Evolutionary conservation across 768 basidiomycete species (phyloP).

Genomic region (Terana coerulea): DNA sequence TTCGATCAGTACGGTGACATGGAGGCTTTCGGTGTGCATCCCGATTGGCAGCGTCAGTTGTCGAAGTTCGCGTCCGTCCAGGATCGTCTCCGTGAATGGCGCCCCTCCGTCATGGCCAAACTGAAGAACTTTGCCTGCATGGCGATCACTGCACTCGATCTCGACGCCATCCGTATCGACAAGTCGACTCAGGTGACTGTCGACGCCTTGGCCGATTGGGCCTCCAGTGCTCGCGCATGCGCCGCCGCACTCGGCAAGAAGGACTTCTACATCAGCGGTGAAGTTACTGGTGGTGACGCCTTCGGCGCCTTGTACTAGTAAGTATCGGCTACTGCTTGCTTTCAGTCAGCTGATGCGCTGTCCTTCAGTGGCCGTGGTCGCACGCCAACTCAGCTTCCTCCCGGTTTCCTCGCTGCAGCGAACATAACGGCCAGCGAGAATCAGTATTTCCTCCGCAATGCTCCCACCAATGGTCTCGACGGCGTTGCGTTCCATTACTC

Average conservation of each 20-base stretch:
- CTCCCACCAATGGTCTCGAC: slow-evolving; percentile 62
- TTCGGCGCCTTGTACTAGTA: slow-evolving; percentile 87
- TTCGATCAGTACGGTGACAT: slow-evolving; percentile 97
- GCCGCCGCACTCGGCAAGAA: slow-evolving; percentile 69
- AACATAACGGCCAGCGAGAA: slow-evolving; percentile 57
- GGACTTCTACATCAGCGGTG: slow-evolving; percentile 90
- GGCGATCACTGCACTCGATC: slow-evolving; percentile 81
- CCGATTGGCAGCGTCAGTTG: slow-evolving; percentile 90
- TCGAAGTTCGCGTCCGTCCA: slow-evolving; percentile 96
- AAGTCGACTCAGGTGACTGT: slow-evolving; percentile 92
- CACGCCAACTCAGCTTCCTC: slow-evolving; percentile 65
- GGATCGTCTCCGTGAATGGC: slow-evolving; percentile 94
- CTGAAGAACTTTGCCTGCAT: slow-evolving; percentile 80
- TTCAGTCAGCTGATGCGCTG: not conserved
- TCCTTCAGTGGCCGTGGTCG: slow-evolving; percentile 79
- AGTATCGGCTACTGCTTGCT: slow-evolving; percentile 24
- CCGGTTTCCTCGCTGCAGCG: slow-evolving; percentile 64
- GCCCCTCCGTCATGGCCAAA: slow-evolving; percentile 70
- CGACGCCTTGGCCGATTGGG: slow-evolving; percentile 75
- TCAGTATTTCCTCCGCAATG: slow-evolving; percentile 78
- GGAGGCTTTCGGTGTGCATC: slow-evolving; percentile 97
- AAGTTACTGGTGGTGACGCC: slow-evolving; percentile 91
- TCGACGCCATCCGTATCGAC: slow-evolving; percentile 94
- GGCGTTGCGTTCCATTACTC: slow-evolving; percentile 92
- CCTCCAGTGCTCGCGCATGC: slow-evolving; percentile 68